A percentile compares a stretch with the other conserved stretches of the same genome.
phyloP scores from a whole-genome alignment of 2,329 filamentous ascomycete genomes.

The Diplodia sapinea region DNA sequence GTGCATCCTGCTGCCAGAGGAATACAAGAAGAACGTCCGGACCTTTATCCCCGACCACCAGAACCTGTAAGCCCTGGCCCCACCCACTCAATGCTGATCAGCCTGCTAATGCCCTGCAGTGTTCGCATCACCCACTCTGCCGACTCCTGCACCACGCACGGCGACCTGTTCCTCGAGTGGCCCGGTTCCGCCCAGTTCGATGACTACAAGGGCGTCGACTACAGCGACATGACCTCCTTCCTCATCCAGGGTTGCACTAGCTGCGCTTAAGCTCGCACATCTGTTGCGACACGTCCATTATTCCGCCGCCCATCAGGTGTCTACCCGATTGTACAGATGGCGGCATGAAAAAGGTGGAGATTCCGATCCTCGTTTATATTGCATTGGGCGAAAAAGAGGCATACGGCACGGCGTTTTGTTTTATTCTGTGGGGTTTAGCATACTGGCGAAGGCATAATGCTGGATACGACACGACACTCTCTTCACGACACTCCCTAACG shows the following conservation, averaged over 20 bases:
- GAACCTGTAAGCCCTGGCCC: constrained; percentile 7
- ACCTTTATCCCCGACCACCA: constrained; percentile 21
- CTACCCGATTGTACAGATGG: constrained; percentile 6
- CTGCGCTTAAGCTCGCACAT: constrained; percentile 10
- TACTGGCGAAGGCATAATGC: constrained; percentile 11
- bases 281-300: neutral
- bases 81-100: too few species aligned
- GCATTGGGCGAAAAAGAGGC: constrained; percentile 7
- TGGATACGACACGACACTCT: constrained; percentile 20
- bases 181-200: constrained; percentile 22
- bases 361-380: neutral
- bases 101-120: neutral
- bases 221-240: constrained; percentile 27
- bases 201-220: constrained; percentile 27
- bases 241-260: constrained; percentile 18
- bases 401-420: constrained; percentile 18
- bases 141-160: constrained; percentile 28
- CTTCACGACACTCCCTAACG: constrained; percentile 17
- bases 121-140: constrained; percentile 21
- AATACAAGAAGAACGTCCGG: constrained; percentile 19
- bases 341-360: neutral
- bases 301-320: neutral
- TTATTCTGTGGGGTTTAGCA: neutral
- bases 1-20: constrained; percentile 26
- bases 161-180: constrained; percentile 30